Evolutionary conservation across 208 protist genomes (phyloP).

Genomic region (Trypanosoma rangeli): DNA sequence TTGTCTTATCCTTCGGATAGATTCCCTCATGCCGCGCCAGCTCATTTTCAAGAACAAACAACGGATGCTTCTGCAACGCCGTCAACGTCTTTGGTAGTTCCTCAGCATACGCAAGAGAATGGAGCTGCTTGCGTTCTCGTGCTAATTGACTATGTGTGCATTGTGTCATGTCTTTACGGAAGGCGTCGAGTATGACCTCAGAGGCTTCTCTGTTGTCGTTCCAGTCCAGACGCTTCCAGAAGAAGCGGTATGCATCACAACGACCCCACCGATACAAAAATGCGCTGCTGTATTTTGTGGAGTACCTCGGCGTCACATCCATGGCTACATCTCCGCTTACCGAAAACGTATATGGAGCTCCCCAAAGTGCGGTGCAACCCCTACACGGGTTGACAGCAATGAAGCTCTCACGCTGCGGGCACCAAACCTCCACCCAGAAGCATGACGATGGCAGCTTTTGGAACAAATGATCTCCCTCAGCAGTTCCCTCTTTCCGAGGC

Average conservation of each 20-base stretch:
- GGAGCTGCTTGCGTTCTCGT: constrained; percentile 71
- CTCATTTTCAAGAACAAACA: constrained; percentile 85
- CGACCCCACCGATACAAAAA: constrained; percentile 63
- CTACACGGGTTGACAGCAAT: constrained; percentile 84
- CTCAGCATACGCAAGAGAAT: constrained; percentile 80
- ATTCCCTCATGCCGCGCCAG: constrained; percentile 77
- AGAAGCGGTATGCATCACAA: constrained; percentile 59
- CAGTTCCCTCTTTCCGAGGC: constrained; percentile 4
- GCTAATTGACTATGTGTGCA: constrained; percentile 29
- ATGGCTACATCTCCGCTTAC: constrained; percentile 61
- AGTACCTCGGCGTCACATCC: constrained; percentile 85
- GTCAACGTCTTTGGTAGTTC: constrained; percentile 79
- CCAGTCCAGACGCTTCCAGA: constrained; percentile 81
- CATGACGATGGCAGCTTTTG: constrained; percentile 70
- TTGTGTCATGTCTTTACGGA: constrained; percentile 36
- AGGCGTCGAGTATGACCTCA: constrained; percentile 66
- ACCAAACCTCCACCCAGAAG: constrained; percentile 91
- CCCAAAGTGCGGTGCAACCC: constrained; percentile 75
- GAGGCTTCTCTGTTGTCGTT: constrained; percentile 78
- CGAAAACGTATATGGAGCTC: constrained; percentile 82
- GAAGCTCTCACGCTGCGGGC: constrained; percentile 66
- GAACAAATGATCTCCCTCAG: constrained; percentile 28
- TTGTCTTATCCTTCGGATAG: constrained; percentile 77
- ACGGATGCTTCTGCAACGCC: constrained; percentile 71
- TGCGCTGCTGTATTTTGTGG: constrained; percentile 72